phyloP scores from a whole-genome alignment of 2,329 filamentous ascomycete genomes.

The Hymenoscyphus fraxineus region DNA sequence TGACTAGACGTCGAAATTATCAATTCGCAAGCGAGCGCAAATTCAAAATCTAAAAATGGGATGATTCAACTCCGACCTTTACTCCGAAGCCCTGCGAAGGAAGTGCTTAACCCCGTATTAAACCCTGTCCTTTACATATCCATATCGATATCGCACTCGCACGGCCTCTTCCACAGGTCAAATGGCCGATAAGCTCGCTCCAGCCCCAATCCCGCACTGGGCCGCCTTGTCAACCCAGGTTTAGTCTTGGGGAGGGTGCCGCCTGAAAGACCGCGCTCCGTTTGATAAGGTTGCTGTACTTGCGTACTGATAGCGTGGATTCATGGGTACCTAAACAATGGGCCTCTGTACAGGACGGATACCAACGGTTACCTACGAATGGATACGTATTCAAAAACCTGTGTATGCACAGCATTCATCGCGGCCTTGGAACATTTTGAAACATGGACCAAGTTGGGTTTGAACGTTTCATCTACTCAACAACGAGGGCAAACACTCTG shows the following conservation, averaged over 20 bases:
- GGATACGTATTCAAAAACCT: neutral
- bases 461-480: neutral
- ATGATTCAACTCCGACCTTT: neutral
- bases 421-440: neutral
- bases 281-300: neutral
- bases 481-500: neutral
- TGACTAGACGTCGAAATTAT: neutral
- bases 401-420: neutral
- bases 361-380: neutral
- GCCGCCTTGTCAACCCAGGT: neutral
- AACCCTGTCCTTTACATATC: neutral
- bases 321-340: neutral
- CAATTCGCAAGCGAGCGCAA: neutral
- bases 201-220: neutral
- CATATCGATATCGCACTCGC: neutral
- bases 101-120: neutral
- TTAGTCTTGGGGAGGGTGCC: neutral
- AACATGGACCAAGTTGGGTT: neutral
- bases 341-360: no score
- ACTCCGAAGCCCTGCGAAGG: neutral
- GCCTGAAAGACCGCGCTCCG: neutral
- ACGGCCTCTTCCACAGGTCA: neutral
- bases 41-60: neutral
- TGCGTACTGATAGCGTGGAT: neutral
- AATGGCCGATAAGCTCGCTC: neutral